Percentiles rank a stretch among this genome's conserved stretches.
Evolutionary conservation across 1,284 basidiomycete genomes (phyloP).

Genomic region (Ustilago bromivora): DNA sequence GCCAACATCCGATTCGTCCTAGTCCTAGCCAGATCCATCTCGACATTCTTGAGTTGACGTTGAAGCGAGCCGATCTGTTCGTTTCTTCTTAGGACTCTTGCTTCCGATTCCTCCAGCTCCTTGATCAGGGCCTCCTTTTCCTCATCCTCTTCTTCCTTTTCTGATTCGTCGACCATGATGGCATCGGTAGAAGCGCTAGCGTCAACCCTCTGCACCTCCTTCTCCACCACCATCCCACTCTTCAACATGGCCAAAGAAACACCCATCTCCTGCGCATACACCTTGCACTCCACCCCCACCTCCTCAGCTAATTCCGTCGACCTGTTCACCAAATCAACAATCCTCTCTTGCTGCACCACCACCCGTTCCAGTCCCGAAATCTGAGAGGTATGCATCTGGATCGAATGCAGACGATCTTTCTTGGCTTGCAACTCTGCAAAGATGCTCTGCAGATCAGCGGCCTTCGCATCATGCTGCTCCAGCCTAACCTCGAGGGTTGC

Average conservation of each 20-base stretch:
- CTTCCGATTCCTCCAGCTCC: slow-evolving; percentile 22
- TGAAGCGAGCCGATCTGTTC: slow-evolving; percentile 54
- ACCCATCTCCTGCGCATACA: slow-evolving; percentile 9
- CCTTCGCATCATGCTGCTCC: background rate
- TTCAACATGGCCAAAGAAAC: slow-evolving; percentile 10
- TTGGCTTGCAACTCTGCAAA: slow-evolving; percentile 23
- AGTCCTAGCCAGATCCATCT: slow-evolving; percentile 33
- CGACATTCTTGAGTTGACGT: slow-evolving; percentile 12
- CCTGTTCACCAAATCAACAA: slow-evolving; percentile 23
- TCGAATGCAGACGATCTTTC: slow-evolving; percentile 24
- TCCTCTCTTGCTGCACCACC: slow-evolving; percentile 17
- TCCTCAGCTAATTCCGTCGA: background rate
- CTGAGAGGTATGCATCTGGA: slow-evolving; percentile 21
- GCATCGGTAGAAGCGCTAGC: background rate
- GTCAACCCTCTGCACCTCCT: background rate
- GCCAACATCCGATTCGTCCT: slow-evolving; percentile 39
- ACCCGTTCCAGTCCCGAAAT: slow-evolving; percentile 12
- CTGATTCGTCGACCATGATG: background rate
- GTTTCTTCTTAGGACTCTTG: slow-evolving; percentile 40
- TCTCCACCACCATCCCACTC: background rate
- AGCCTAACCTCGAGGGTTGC: slow-evolving; percentile 1
- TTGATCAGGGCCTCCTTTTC: background rate
- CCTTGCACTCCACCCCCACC: slow-evolving; percentile 6
- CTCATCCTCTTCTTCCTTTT: background rate
- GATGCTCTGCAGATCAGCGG: slow-evolving; percentile 11